Evolutionary conservation across 805 yeast genomes (phyloP), one percentile per base, ranked within the genome.

Genomic region (Yamadazyma endophytica): DNA sequence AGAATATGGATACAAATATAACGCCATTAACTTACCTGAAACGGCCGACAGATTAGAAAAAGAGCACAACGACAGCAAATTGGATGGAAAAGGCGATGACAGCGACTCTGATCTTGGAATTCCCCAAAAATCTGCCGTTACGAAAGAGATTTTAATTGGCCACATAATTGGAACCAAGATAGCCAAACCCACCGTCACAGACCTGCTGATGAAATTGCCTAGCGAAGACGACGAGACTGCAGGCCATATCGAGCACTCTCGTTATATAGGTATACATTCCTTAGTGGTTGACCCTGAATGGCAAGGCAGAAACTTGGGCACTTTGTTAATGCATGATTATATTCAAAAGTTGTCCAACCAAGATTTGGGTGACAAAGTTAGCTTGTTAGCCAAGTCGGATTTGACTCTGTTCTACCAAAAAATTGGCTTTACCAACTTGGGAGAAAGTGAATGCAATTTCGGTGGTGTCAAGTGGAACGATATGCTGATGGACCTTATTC

Each of bases 331-430:
- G 48, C 87, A 83, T 45, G 98, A 90, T 59, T 92, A 85, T 61
- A 73, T 89, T 39, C 97, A 92, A 57, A 85, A 90, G 52, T 64
- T 90, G 56, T 76, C 86, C 29, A 87, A 87, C 54, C 95, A 88
- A 54, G 86, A 79, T 44, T 79, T 87, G 39, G 96, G 92, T 27
- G 84, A 79, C 46, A 73, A 77, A 47, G 78, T 90, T 30, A 74
- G 79, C 5, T 66, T 90, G 19, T 71, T 90, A 37, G 84, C 88
- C 18, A 87, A 84, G 49, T 72, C 76, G 28, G 64, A 70, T 15
- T 67, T 87, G 48, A 60, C 79, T 13, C 80, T 82, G 13, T 89
- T 89, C 56, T 90, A 90, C 61, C 79, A 77, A 47, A 75, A 81
- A 45, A 70, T 87, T 22, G 97, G 96, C 0, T 92, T 90, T 58